phyloP scores from a whole-genome alignment of 768 basidiomycete genomes.

The Termitomyces sp. region DNA sequence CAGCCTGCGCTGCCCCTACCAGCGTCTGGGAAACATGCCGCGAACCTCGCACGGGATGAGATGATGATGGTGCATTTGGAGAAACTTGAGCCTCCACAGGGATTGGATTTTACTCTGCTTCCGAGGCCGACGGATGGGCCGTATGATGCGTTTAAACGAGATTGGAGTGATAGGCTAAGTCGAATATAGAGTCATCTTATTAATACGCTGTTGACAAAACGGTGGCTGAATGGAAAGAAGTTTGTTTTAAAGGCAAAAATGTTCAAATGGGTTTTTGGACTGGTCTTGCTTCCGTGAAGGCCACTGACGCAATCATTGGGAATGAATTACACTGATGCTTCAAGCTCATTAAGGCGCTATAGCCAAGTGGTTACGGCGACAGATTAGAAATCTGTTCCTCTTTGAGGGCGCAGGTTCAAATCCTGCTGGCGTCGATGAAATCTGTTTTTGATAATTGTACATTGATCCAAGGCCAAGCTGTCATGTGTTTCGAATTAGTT shows the following conservation, averaged over 20 bases:
- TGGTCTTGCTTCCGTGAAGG: too few species aligned
- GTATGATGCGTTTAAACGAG: conserved; percentile 10
- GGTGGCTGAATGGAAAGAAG: too few species aligned
- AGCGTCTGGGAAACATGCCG: conserved; percentile 5
- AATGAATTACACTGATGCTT: too few species aligned
- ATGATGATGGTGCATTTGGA: conserved; percentile 23
- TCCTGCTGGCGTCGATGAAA: conserved; percentile 52
- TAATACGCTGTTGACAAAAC: not conserved
- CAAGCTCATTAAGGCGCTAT: conserved; percentile 35
- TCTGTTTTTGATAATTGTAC: too few species aligned
- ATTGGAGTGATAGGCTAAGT: conserved; percentile 17
- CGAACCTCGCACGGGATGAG: conserved; percentile 19
- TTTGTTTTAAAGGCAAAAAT: too few species aligned
- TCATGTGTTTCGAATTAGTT: too few species aligned
- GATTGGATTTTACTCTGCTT: conserved; percentile 5
- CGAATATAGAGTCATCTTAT: conserved; percentile 1
- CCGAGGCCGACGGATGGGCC: conserved; percentile 1
- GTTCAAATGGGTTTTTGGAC: too few species aligned
- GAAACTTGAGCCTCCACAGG: conserved; percentile 8
- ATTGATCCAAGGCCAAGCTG: too few species aligned
- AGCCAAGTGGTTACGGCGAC: conserved; percentile 78
- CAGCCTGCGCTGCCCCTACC: conserved; percentile 21
- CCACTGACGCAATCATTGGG: too few species aligned
- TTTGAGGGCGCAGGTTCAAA: conserved; percentile 49
- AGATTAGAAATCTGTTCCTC: conserved; percentile 43